Percentiles rank a stretch among this genome's conserved stretches.
phyloP scores from a whole-genome alignment of 2,329 filamentous ascomycete species.

The Metarhizium humberi region DNA sequence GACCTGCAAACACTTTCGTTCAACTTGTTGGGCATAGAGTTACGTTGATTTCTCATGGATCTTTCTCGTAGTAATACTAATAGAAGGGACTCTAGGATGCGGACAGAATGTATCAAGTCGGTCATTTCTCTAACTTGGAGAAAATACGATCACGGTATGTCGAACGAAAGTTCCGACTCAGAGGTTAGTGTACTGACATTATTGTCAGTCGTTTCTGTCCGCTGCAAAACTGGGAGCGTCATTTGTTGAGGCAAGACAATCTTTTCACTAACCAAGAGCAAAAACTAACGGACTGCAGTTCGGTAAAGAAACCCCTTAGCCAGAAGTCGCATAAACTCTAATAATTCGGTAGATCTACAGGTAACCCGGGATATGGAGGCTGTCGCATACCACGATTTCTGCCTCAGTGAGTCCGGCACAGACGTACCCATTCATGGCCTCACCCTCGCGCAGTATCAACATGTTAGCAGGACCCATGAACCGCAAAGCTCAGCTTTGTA shows the following conservation, averaged over 20 bases:
- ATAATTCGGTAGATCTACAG: conserved; percentile 24
- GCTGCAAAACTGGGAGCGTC: conserved; percentile 23
- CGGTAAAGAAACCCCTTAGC: not conserved
- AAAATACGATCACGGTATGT: too few species aligned
- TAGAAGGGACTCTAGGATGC: too few species aligned
- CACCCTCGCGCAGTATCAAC: conserved; percentile 26
- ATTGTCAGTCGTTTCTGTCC: conserved; percentile 21
- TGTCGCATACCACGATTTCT: conserved; percentile 32
- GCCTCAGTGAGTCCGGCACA: conserved; percentile 30
- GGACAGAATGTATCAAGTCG: too few species aligned
- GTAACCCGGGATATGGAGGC: conserved; percentile 29
- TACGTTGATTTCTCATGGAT: too few species aligned
- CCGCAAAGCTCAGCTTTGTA: conserved; percentile 2
- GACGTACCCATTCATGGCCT: conserved; percentile 30
- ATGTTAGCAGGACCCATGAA: conserved; percentile 17
- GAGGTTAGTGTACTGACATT: not conserved
- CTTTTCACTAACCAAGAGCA: not conserved
- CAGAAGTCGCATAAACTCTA: not conserved
- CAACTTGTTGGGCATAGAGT: too few species aligned
- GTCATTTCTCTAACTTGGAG: too few species aligned
- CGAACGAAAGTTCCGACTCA: too few species aligned
- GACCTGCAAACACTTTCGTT: too few species aligned
- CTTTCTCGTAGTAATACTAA: too few species aligned
- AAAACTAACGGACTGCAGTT: conserved; percentile 3
- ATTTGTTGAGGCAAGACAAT: conserved; percentile 20